Conservation (phyloP, 192 early-diverging fungal genomes). For the Funneliformis geosporum region DNA sequence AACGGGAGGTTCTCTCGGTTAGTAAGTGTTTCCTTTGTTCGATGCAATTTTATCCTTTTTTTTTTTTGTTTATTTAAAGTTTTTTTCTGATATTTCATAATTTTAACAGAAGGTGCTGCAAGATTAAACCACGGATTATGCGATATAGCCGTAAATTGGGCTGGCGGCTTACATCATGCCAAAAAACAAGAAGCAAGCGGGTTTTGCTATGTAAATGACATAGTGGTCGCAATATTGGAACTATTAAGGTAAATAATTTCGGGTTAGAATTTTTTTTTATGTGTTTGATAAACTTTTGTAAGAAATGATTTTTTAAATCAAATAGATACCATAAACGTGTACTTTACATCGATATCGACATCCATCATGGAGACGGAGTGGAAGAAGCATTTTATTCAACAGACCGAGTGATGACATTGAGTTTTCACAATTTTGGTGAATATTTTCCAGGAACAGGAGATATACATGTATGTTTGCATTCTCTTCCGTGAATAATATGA, state of each 20-base stretch:
- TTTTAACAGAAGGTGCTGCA: conserved; percentile 70
- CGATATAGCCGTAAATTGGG: conserved; percentile 96
- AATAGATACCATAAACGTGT: conserved; percentile 81
- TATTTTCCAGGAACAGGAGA: conserved; percentile 99
- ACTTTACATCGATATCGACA: conserved; percentile 97
- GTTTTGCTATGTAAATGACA: conserved; percentile 99
- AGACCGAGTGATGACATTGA: conserved; percentile 98
- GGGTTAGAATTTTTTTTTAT: not conserved
- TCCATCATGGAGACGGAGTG: conserved; percentile 99
- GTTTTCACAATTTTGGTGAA: conserved; percentile 98
- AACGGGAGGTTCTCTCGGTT: conserved; percentile 89
- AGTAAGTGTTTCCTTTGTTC: conserved; percentile 18
- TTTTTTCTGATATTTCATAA: not conserved
- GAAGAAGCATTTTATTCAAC: conserved; percentile 99
- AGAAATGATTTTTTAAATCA: conserved; percentile 18
- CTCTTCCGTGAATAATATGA: not conserved
- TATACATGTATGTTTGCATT: conserved; percentile 62
- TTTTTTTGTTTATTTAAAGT: not conserved
- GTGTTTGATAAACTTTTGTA: not conserved
- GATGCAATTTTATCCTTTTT: not conserved
- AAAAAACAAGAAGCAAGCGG: conserved; percentile 96
- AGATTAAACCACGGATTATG: conserved; percentile 77
- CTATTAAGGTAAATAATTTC: conserved; percentile 61
- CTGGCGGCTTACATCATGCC: conserved; percentile 95
- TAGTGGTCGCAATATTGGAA: conserved; percentile 92